Base-by-base conservation (phyloP, 1,284 basidiomycete genomes). In the Macrocystidia cucumis region DNA sequence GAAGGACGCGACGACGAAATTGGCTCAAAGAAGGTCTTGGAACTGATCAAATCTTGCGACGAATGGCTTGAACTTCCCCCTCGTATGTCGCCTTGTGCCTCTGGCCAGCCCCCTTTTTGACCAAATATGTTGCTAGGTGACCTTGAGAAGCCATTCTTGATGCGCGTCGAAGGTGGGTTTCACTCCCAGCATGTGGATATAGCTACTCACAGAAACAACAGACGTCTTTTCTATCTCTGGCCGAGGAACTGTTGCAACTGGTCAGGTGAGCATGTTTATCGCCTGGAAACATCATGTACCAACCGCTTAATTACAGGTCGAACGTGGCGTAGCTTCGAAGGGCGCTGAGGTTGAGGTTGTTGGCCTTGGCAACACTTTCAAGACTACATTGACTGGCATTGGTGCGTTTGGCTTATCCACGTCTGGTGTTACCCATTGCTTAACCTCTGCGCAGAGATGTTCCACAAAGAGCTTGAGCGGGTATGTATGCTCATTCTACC, bases 381-480 rank as follows among this genome's bases (percentile, higher is more conserved):
- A 96, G 77, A 96, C 95, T 9, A 95, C 86, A 21, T 68, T 99
- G 40, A 99, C 93, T 49, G 93, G 93, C 49, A 92, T 98, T 55
- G 90, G 89, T 89, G 45, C 43, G 81, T 37, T 6, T 26, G 28
- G 3, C 20, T 38, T 31, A 17, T 7, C 9, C 14, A 11, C 11
- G 11, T 25, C 9, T 20, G 3, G 30, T 23, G 22, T 19, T 39
- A 21, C 14, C 17, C 34, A 21, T 29, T n/a, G 41, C 33, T 40
- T 20, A 32, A 23, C 35, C 44, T 46, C 9, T 18, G 12, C 29
- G 9, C 46, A 88, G 95, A 98, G 65, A 98, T 97, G 90, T 98
- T 98, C 83, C 93, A 97, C 75, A 98, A 97, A 73, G 96, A 99
- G 68, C 78, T 99, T 43, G 96, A 98, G 38, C 80, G 92, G 42